Base-by-base conservation (phyloP, 2,329 filamentous ascomycete genomes). In the Samsoniella hepiali region DNA sequence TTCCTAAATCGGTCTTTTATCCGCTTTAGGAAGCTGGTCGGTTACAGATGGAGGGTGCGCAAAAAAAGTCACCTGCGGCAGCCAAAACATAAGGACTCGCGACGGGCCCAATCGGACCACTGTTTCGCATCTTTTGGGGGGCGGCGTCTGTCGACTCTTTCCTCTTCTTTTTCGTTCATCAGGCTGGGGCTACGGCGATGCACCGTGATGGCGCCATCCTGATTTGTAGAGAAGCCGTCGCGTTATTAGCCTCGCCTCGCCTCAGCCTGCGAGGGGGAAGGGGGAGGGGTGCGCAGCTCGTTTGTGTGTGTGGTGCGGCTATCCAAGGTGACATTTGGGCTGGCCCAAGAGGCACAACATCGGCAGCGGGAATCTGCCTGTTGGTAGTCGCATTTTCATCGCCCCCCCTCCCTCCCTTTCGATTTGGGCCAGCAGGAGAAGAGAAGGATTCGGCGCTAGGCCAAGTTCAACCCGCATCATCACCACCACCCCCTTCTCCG, bases 1-100 rank as follows among this genome's bases (percentile, higher is more conserved):
- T 27, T 27, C 17, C 44, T n/a, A 38, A 5, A n/a, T 13, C 57
- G 57, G 57, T 38, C 13, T 3, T 59, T 49, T 58, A 15, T 40
- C 57, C 44, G 42, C 22, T 59, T 59, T 50, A 50, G 57, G 57
- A 50, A 59, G 57, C 27, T 59, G 27, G 40, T 36, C 29, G 29
- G 47, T 29, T 15, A 29, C 47, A 50, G 13, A 13, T 27, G 49
- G 3, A 36, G 31, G 17, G 36, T 9, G 32, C 4, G 53, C 3
- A 44, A 56, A 8, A 56, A 34, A 22, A 44, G 53, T 31, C 53
- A 44, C 36, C 38, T 42, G 38, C 22, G 8, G 38, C 38, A n/a
- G 45, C 27, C 38, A 40, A 15, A 13, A 22, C n/a, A n/a, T n/a
- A n/a, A n/a, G n/a, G n/a, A n/a, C 40, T n/a, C n/a, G 40, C 40